phyloP scores from a whole-genome alignment of 73 alveolate species.

The Urostyla sp. region DNA sequence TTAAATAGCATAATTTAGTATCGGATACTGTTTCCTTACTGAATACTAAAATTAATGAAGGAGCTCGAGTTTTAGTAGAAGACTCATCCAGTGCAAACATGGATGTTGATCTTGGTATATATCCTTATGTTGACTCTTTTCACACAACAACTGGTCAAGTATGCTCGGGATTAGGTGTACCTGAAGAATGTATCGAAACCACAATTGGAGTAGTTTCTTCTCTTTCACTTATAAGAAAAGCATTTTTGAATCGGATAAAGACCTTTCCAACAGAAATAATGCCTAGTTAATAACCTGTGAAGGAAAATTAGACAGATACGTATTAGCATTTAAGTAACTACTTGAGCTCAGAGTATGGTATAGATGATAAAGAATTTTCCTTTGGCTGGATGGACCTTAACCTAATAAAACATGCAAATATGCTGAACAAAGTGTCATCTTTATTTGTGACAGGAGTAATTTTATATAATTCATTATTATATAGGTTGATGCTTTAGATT shows the following conservation, averaged over 20 bases:
- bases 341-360: background rate
- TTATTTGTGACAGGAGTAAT: constrained; percentile 21
- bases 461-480: too few species aligned
- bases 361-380: background rate
- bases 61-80: constrained; percentile 35
- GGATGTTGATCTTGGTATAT: constrained; percentile 54
- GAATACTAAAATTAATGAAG: constrained; percentile 40
- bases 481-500: constrained; percentile 27
- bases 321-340: constrained; percentile 4
- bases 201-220: constrained; percentile 52
- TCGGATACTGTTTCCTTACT: constrained; percentile 29
- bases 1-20: constrained; percentile 11
- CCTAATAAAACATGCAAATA: constrained; percentile 44
- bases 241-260: constrained; percentile 18
- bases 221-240: constrained; percentile 26
- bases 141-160: constrained; percentile 56
- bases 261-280: constrained; percentile 35
- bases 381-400: constrained; percentile 48
- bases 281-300: too few species aligned
- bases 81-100: constrained; percentile 26
- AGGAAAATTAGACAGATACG: constrained; percentile 1
- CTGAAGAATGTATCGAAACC: constrained; percentile 53
- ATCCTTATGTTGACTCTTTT: constrained; percentile 47
- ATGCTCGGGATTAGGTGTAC: constrained; percentile 49
- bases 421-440: constrained; percentile 38